Evolutionary conservation across 495 filamentous ascomycete genomes (phyloP).

Genomic region (Podospora conica): DNA sequence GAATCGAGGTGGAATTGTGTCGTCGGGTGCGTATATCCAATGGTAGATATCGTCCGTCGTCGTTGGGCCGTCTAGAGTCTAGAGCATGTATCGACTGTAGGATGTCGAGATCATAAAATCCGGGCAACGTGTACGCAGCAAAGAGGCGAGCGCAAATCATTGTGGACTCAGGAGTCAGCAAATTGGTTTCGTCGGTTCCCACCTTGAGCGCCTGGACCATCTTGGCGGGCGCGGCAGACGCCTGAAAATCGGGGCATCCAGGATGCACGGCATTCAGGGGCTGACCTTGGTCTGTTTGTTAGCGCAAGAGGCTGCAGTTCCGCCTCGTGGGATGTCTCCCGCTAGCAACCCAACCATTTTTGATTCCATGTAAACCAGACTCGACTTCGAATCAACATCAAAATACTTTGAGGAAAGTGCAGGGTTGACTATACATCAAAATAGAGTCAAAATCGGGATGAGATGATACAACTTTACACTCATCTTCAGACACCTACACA

Average conservation of each 20-base stretch:
- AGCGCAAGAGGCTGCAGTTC: too few relatives aligned
- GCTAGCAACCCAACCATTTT: too few relatives aligned
- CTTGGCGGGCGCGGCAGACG: background rate
- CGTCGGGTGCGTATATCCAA: conserved; percentile 18
- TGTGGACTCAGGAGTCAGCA: conserved; percentile 1
- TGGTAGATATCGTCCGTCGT: conserved; percentile 17
- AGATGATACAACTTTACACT: background rate
- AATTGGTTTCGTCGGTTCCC: background rate
- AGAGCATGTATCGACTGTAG: conserved; percentile 2
- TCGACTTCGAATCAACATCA: background rate
- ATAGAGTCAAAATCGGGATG: background rate
- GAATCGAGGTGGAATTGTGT: background rate
- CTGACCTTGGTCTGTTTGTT: background rate
- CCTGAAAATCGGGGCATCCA: background rate
- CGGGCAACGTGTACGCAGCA: conserved; percentile 11
- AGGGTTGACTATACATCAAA: background rate
- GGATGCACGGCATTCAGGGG: background rate
- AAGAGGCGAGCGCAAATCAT: conserved; percentile 19
- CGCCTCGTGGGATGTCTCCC: too few relatives aligned
- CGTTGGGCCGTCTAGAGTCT: conserved; percentile 16
- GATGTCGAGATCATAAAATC: conserved; percentile 9
- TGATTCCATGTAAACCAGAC: too few relatives aligned
- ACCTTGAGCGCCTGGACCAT: conserved; percentile 4
- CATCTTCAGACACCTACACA: background rate
- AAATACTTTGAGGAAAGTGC: too few relatives aligned